Evolutionary conservation across 257 asterid genomes (phyloP), one percentile per base, ranked within the genome.

Genomic region (Solanum dulcamara): DNA sequence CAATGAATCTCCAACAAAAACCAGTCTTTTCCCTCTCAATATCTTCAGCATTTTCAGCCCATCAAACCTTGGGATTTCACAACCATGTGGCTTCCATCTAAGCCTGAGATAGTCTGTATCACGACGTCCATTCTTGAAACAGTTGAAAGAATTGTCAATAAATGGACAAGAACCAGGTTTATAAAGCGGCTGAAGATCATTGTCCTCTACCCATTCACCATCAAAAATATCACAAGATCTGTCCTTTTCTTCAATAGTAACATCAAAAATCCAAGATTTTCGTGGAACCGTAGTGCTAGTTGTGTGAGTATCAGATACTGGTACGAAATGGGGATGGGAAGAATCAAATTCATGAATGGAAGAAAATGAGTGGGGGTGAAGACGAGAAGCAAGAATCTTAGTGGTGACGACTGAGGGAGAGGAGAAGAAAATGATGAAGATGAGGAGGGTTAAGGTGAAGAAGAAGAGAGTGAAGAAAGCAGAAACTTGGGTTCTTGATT

Each of bases 1-100:
- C 38, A 94, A 81, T 0, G 96, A 94, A 87, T 94, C 97, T 15
- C 97, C 97, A 3, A 94, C 95, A 77, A 91, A 94, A 26, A 86
- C 93, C 89, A 93, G 22, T 28, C 91, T 87, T 81, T 94, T 91
- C 55, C 93, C 97, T 15, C 64, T 89, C 48, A 94, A 83, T 83
- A 93, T 80, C 72, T 89, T 60, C 91, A 93, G 82, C 95, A 93
- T 91, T 88, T 89, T 88, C 86, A 84, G 57, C 38, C 92, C 95
- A 84, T 91, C 87, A 85, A 92, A 94, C 96, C 94, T 92, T 81
- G 97, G 97, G 44, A 93, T 86, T 18, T 91, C 87, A 62, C 94
- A 92, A 77, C 89, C 79, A n/a, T 62, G 86, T 24, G 95, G 93
- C 38, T 91, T 88, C 94, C 94, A 93, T 50, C 84, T 87, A 37